A percentile compares a stretch with the other conserved stretches of the same genome.
Evolutionary conservation across 805 yeast species (phyloP).

Genomic region (Saccharomycodes ludwigii): DNA sequence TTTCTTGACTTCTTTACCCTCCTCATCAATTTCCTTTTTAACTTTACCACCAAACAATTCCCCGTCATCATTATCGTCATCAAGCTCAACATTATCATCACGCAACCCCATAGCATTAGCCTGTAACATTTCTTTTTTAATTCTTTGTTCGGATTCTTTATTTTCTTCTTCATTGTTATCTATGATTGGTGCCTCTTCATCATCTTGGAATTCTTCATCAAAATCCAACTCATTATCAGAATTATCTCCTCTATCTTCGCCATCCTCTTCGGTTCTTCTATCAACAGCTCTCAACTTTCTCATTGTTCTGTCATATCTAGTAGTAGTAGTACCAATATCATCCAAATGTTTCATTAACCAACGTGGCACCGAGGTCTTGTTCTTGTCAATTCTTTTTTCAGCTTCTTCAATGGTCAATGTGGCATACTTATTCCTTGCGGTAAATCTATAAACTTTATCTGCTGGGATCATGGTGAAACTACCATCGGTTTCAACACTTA

Average conservation of each 20-base stretch:
- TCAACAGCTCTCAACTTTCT: conserved; percentile 38
- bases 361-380: conserved; percentile 60
- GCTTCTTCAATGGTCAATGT: conserved; percentile 94
- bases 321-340: conserved; percentile 39
- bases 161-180: conserved; percentile 94
- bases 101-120: conserved; percentile 61
- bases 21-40: conserved; percentile 76
- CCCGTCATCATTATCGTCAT: conserved; percentile 53
- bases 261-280: conserved; percentile 23
- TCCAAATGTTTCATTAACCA: conserved; percentile 93
- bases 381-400: conserved; percentile 83
- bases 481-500: conserved; percentile 76
- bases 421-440: conserved; percentile 86
- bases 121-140: conserved; percentile 72
- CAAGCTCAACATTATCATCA: conserved; percentile 45
- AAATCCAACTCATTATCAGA: conserved; percentile 89
- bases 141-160: conserved; percentile 73
- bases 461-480: conserved; percentile 85
- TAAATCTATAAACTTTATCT: conserved; percentile 85
- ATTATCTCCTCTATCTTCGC: conserved; percentile 40
- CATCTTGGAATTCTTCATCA: conserved; percentile 96
- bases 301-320: conserved; percentile 37
- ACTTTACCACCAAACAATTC: conserved; percentile 64
- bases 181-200: conserved; percentile 95
- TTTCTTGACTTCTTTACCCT: conserved; percentile 75